These are phyloP conservation scores for Cladosporium oxysporum DNA, from an alignment of 2,329 filamentous ascomycete species.

Conservation along the genomic window DNA sequence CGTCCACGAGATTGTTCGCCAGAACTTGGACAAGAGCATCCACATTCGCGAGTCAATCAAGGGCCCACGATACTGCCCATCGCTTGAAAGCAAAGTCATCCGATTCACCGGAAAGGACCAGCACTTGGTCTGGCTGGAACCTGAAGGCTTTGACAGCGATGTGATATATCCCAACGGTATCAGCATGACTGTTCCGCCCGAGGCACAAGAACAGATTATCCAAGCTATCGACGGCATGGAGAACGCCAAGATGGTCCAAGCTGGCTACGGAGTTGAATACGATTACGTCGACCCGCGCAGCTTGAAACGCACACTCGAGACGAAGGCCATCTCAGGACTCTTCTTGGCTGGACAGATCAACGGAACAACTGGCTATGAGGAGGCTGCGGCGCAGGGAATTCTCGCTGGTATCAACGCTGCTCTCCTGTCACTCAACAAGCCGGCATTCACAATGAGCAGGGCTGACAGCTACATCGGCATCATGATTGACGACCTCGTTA, in stretches of 20 bases:
- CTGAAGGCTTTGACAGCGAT: conserved; percentile 87
- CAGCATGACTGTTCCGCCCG: conserved; percentile 91
- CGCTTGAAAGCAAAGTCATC: conserved; percentile 89
- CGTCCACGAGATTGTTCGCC: conserved; percentile 79
- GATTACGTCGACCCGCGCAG: conserved; percentile 95
- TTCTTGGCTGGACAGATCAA: conserved; percentile 97
- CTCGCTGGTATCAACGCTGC: conserved; percentile 94
- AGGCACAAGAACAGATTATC: conserved; percentile 82
- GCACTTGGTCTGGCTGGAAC: conserved; percentile 96
- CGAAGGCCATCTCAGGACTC: conserved; percentile 83
- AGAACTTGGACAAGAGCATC: conserved; percentile 92
- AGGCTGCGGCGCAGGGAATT: conserved; percentile 90
- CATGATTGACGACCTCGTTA: conserved; percentile 97
- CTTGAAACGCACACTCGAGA: conserved; percentile 86
- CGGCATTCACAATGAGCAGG: conserved; percentile 69
- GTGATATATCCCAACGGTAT: conserved; percentile 95
- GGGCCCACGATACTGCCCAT: conserved; percentile 93
- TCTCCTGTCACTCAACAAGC: conserved; percentile 67
- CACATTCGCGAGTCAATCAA: conserved; percentile 95
- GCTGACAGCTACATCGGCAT: conserved; percentile 95
- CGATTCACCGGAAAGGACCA: conserved; percentile 76
- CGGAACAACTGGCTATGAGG: conserved; percentile 96
- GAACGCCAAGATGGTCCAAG: conserved; percentile 86
- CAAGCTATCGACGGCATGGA: conserved; percentile 86
- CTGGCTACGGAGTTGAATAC: conserved; percentile 96